Evolutionary conservation across 2,329 filamentous ascomycete genomes (phyloP).

Genomic region (Alternaria tenuissima): DNA sequence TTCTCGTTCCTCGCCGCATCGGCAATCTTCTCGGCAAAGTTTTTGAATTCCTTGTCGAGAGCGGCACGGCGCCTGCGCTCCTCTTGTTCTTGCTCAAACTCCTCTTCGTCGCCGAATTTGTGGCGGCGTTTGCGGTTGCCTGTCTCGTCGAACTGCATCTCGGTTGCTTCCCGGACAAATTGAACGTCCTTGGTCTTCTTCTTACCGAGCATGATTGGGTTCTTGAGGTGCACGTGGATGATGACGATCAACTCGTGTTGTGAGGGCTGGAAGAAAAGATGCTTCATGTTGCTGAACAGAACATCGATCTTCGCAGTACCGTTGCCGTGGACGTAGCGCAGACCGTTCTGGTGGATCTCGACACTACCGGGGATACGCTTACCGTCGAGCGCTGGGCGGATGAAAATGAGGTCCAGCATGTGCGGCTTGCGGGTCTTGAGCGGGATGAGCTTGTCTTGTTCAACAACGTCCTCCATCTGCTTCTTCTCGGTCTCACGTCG

Average conservation of each 20-base stretch:
- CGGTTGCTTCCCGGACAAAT: slow-evolving; percentile 96
- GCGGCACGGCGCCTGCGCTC: slow-evolving; percentile 90
- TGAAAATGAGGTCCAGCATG: slow-evolving; percentile 92
- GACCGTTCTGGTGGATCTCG: slow-evolving; percentile 98
- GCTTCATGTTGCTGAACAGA: slow-evolving; percentile 97
- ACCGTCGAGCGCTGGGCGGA: slow-evolving; percentile 93
- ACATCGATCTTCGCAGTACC: slow-evolving; percentile 87
- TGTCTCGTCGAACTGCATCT: slow-evolving; percentile 98
- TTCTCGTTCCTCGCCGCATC: slow-evolving; percentile 92
- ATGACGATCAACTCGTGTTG: slow-evolving; percentile 96
- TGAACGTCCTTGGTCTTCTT: slow-evolving; percentile 99
- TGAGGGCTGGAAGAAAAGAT: slow-evolving; percentile 98
- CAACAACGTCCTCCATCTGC: slow-evolving; percentile 98
- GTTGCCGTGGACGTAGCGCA: slow-evolving; percentile 84
- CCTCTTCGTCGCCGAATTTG: slow-evolving; percentile 96
- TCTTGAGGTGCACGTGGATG: slow-evolving; percentile 97
- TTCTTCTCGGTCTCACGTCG: slow-evolving; percentile 99
- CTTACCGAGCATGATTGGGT: slow-evolving; percentile 97
- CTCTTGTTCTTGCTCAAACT: slow-evolving; percentile 98
- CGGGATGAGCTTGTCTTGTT: slow-evolving; percentile 96
- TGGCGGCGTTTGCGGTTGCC: slow-evolving; percentile 98
- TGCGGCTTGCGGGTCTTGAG: slow-evolving; percentile 92
- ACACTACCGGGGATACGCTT: slow-evolving; percentile 96
- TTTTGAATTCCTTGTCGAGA: slow-evolving; percentile 94
- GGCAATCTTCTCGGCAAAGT: slow-evolving; percentile 95